Conservation (phyloP, 345 rosid species). For the Eucalyptus pumila region DNA sequence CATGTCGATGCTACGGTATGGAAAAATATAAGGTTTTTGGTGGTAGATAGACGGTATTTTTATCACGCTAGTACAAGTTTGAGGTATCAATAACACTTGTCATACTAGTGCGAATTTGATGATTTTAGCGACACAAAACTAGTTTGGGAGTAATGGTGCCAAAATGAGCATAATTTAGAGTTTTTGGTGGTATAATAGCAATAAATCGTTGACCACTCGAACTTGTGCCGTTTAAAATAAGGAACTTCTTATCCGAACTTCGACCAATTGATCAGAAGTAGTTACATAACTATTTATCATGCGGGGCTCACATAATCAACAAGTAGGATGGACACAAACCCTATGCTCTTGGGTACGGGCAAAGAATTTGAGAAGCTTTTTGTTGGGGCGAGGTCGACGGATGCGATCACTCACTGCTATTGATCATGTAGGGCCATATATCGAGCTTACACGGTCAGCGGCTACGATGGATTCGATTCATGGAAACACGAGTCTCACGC, state of each 20-base stretch:
- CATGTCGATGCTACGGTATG: neutral
- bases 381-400: neutral
- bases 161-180: neutral
- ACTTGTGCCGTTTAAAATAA: neutral
- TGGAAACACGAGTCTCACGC: neutral
- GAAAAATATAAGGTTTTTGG: neutral
- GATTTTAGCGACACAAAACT: neutral
- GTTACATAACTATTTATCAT: neutral
- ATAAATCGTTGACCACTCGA: accelerated
- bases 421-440: neutral
- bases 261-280: neutral
- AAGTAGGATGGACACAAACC: neutral
- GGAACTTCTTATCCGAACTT: neutral
- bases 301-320: neutral
- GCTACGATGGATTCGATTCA: neutral
- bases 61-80: neutral
- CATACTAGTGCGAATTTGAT: neutral
- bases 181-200: neutral
- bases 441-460: accelerated
- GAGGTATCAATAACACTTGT: neutral
- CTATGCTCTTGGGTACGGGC: neutral
- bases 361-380: neutral
- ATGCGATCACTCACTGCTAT: neutral
- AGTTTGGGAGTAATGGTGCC: neutral
- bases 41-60: neutral